Conservation (phyloP, 495 filamentous ascomycete genomes). For the Ramalina peruviana region DNA sequence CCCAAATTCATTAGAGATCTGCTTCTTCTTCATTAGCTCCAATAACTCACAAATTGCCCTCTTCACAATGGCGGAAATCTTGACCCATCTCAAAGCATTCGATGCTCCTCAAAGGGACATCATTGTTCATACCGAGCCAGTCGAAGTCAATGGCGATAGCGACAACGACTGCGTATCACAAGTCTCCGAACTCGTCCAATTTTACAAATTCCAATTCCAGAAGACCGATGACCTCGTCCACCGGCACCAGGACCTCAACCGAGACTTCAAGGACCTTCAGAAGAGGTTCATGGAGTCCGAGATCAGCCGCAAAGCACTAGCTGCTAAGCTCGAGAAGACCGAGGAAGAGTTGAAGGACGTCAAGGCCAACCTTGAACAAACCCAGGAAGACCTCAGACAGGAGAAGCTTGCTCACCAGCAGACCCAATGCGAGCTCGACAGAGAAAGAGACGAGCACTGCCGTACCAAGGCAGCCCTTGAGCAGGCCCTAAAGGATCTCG, state of each 20-base stretch:
- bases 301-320: neutral
- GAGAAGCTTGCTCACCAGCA: neutral
- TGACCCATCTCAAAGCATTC: neutral
- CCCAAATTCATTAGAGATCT: no score
- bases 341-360: neutral
- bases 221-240: neutral
- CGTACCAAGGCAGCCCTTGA: neutral
- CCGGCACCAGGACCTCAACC: neutral
- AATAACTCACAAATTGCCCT: neutral
- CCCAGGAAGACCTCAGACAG: neutral
- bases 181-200: neutral
- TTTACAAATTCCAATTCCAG: slow-evolving; percentile 1
- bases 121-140: neutral
- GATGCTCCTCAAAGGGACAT: neutral
- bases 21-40: no score
- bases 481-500: neutral
- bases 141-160: neutral
- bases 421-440: neutral
- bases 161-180: neutral
- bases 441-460: neutral
- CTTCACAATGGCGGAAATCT: neutral
- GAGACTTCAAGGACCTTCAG: neutral
- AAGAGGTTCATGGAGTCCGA: neutral
- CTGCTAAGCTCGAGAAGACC: neutral
- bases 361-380: neutral